Conservation (phyloP, 352 stramenopile species). For the Pythium sp. region DNA sequence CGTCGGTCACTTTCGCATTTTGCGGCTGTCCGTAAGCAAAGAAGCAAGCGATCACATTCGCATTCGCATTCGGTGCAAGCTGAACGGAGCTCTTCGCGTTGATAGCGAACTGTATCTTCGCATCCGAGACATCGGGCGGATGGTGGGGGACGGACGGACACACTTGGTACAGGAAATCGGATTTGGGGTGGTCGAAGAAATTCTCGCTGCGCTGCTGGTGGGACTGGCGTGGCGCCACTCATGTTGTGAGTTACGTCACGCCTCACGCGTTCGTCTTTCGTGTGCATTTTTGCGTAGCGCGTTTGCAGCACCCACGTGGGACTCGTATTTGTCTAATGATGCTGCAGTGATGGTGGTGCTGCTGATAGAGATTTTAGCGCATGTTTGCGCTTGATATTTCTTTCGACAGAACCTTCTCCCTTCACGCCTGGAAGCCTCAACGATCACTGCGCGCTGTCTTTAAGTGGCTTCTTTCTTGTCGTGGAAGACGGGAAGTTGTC, state of each 20-base stretch:
- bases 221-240: not conserved
- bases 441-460: not conserved
- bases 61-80: no score
- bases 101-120: not conserved
- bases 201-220: no score
- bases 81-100: not conserved
- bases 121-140: not conserved
- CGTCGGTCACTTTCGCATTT: not conserved
- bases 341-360: not conserved
- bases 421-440: not conserved
- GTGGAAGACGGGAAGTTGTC: not conserved
- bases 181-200: not conserved
- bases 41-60: not conserved
- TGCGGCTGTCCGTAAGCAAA: not conserved
- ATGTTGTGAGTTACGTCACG: not conserved
- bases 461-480: not conserved
- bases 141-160: no score
- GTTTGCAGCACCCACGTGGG: not conserved
- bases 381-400: not conserved
- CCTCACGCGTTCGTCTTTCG: not conserved
- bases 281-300: not conserved
- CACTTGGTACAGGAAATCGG: not conserved
- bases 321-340: not conserved
- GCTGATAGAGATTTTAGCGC: not conserved
- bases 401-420: conserved; percentile 6